Evolutionary conservation across 805 yeast species (phyloP).

Genomic region (Metschnikowia lunata): DNA sequence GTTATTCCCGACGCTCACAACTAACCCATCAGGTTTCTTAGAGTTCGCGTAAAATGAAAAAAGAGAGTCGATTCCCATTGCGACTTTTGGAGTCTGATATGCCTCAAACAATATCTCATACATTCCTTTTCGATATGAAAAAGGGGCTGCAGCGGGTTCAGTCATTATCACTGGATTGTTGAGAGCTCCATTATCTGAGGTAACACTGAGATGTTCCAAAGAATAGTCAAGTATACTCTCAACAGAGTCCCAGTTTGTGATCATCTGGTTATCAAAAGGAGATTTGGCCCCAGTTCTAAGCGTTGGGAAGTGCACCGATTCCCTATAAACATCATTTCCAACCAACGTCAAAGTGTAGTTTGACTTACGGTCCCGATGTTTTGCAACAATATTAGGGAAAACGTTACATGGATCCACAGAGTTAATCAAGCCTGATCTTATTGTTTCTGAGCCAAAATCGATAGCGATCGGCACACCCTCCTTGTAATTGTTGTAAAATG

Average conservation of each 20-base stretch:
- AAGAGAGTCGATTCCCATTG: conserved; percentile 78
- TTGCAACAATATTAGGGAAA: conserved; percentile 66
- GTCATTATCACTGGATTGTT: conserved; percentile 78
- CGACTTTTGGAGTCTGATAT: conserved; percentile 67
- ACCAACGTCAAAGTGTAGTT: conserved; percentile 60
- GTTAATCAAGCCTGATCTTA: conserved; percentile 58
- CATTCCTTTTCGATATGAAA: conserved; percentile 66
- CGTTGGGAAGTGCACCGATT: conserved; percentile 39
- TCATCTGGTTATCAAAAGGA: conserved; percentile 82
- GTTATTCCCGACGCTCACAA: conserved; percentile 79
- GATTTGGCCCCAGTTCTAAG: conserved; percentile 64
- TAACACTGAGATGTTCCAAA: conserved; percentile 72
- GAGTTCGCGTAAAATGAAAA: conserved; percentile 70
- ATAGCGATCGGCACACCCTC: conserved; percentile 73
- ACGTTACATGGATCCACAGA: conserved; percentile 48
- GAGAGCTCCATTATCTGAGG: conserved; percentile 42
- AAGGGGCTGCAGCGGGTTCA: conserved; percentile 71
- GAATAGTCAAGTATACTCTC: conserved; percentile 83
- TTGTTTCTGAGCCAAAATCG: conserved; percentile 70
- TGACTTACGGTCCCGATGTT: conserved; percentile 75
- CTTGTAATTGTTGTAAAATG: conserved; percentile 45
- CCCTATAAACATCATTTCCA: conserved; percentile 79
- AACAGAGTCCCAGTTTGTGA: conserved; percentile 89
- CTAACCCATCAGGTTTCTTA: conserved; percentile 55
- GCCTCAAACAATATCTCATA: conserved; percentile 84